Evolutionary conservation across 225 moss, liverwort and hornwort species (phyloP).

Genomic region (Marchantia paleacea): DNA sequence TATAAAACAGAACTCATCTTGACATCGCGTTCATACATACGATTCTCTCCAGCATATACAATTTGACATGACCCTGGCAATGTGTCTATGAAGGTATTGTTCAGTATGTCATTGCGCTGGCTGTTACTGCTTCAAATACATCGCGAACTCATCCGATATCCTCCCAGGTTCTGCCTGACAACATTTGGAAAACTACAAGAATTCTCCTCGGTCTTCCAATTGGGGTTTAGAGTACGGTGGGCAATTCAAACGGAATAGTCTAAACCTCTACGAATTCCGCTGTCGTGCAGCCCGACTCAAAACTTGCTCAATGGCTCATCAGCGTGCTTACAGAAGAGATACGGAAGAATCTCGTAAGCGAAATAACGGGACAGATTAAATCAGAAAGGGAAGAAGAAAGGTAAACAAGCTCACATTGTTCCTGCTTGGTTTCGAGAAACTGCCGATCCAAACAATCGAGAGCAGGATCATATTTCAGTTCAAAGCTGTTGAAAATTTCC

Average conservation of each 20-base stretch:
- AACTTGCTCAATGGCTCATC: neutral
- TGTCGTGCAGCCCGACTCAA: neutral
- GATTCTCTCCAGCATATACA: neutral
- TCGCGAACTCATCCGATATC: neutral
- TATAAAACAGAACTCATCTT: neutral
- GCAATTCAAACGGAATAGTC: neutral
- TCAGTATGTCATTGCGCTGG: neutral
- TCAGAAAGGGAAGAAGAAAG: neutral
- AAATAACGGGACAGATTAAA: neutral
- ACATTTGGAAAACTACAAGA: neutral
- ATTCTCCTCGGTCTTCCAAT: neutral
- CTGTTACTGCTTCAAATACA: neutral
- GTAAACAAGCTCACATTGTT: slow-evolving; percentile 69
- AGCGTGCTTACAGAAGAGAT: too few species aligned
- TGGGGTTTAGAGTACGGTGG: neutral
- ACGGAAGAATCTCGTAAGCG: neutral
- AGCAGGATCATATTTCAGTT: slow-evolving; percentile 71
- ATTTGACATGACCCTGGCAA: neutral
- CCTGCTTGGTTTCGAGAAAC: slow-evolving; percentile 93
- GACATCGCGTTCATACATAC: neutral
- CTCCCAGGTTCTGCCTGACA: neutral
- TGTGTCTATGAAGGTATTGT: neutral
- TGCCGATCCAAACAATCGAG: slow-evolving; percentile 70
- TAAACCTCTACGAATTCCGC: neutral
- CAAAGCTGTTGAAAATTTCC: slow-evolving; percentile 95